phyloP scores from a whole-genome alignment of 1,284 basidiomycete genomes.

The Ceratobasidium sp. region DNA sequence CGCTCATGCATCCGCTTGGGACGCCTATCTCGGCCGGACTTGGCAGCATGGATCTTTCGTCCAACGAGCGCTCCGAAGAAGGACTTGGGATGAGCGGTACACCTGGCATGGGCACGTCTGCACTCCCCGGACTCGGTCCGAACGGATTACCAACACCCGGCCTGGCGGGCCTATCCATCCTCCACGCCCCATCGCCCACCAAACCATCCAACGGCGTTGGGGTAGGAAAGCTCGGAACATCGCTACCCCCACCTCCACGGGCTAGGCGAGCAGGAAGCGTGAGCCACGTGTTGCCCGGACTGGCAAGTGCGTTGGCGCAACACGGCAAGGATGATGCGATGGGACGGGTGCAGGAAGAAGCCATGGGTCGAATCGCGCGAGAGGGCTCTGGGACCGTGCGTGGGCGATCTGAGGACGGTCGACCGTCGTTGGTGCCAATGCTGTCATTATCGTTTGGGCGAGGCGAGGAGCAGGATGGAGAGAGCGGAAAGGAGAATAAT shows the following conservation, averaged over 20 bases:
- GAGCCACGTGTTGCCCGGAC: conserved; percentile 23
- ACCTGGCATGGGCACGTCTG: not conserved
- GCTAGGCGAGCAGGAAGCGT: conserved; percentile 27
- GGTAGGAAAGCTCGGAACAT: conserved; percentile 11
- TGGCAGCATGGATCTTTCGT: conserved; percentile 33
- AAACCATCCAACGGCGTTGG: not conserved
- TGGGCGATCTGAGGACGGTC: not conserved
- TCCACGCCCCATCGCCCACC: not conserved
- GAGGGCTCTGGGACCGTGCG: not conserved
- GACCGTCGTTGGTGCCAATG: conserved; percentile 21
- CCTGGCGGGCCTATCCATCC: not conserved
- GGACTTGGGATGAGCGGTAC: not conserved
- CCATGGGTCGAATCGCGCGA: not conserved
- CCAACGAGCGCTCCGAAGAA: conserved; percentile 6
- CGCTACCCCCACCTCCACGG: conserved; percentile 29
- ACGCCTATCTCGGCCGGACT: conserved; percentile 33
- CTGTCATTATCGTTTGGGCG: conserved; percentile 30
- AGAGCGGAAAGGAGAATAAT: conserved; percentile 1
- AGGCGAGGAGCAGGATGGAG: conserved; percentile 3
- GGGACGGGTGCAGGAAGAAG: conserved; percentile 2
- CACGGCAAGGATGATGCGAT: conserved; percentile 1
- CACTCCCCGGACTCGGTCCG: conserved; percentile 2
- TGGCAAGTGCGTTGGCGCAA: not conserved
- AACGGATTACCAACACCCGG: conserved; percentile 1
- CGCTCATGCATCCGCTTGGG: not conserved